These are phyloP conservation scores for Albophoma yamanashiensis DNA, from an alignment of 2,329 filamentous ascomycete genomes.

Conservation along the genomic window DNA sequence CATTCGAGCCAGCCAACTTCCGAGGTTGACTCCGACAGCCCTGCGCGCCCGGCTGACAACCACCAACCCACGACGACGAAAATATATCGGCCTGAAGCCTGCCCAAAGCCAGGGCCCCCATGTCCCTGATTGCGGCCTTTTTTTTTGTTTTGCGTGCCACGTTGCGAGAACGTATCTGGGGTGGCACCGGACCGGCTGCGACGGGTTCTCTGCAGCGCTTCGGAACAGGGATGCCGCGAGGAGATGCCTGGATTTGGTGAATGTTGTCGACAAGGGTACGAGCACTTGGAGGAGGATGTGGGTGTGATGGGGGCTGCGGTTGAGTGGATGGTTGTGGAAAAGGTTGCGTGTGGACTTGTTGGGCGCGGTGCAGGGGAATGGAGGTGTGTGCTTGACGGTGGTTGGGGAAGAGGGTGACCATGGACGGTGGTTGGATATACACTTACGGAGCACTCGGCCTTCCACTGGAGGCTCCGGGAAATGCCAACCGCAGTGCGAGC, in stretches of 20 bases:
- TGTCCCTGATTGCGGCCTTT: not conserved
- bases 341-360: not conserved
- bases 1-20: not conserved
- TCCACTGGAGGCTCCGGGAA: not conserved
- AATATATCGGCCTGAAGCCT: not conserved
- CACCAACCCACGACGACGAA: not conserved
- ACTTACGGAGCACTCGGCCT: too few relatives aligned
- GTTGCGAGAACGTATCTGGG: not conserved
- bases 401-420: not conserved
- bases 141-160: not conserved
- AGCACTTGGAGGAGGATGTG: not conserved
- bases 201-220: not conserved
- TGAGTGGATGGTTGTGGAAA: not conserved
- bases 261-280: not conserved
- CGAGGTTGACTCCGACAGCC: not conserved
- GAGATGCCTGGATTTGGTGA: not conserved
- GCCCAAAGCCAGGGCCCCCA: not conserved
- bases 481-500: not conserved
- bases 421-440: not conserved
- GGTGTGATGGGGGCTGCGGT: not conserved
- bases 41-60: not conserved
- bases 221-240: not conserved
- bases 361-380: not conserved
- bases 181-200: not conserved
- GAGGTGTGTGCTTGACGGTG: not conserved